Base-by-base conservation (phyloP, 2,329 filamentous ascomycete genomes). In the Xylaria polymorpha region DNA sequence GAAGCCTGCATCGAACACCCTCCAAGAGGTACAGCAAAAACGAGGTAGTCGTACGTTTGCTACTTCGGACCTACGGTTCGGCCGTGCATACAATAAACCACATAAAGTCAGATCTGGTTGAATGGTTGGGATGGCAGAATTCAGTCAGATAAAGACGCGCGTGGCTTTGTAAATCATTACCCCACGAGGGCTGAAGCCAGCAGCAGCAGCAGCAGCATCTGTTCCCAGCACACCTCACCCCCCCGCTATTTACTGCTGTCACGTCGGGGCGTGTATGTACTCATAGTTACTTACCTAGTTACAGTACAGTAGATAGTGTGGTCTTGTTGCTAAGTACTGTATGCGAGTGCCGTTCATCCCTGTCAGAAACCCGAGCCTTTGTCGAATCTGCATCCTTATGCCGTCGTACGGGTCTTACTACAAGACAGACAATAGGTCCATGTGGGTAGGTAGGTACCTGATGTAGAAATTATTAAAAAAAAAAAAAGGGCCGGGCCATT, bases 121-220 rank as follows among this genome's bases (percentile, higher is more conserved):
- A 39, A 43, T 20, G 6, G 22, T 8, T 50, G 46, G 61, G 53
- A 44, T 56, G 39, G 25, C 48, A 46, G 58, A 53, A 63, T 56
- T 55, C 53, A 53, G 44, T 39, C 59, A 56, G 60, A 64, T 55
- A 60, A 57, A 68, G 61, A 57, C 66, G 35, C 56, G 61, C 56
- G 61, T 68, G 66, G 66, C 55, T 48, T 64, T 44, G 66, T 60
- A 50, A 64, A 64, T 68, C 66, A 64, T 61, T 64, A 50, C 66
- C 66, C 66, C 65, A 63, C 65, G 59, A 62, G 59, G 35, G 35
- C 37, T 15, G 20, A 39, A 29, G 55, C 9, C 4, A 41, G 53
- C 32, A 39, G 53, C 18, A 20, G 4, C n/a, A 29, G n/a, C n/a
- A n/a, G n/a, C n/a, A n/a, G n/a, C n/a, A n/a, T n/a, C 18, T 56